Percentiles rank a stretch among this genome's conserved stretches.
phyloP scores from a whole-genome alignment of 2,329 filamentous ascomycete genomes.

The Parastagonospora nodorum region DNA sequence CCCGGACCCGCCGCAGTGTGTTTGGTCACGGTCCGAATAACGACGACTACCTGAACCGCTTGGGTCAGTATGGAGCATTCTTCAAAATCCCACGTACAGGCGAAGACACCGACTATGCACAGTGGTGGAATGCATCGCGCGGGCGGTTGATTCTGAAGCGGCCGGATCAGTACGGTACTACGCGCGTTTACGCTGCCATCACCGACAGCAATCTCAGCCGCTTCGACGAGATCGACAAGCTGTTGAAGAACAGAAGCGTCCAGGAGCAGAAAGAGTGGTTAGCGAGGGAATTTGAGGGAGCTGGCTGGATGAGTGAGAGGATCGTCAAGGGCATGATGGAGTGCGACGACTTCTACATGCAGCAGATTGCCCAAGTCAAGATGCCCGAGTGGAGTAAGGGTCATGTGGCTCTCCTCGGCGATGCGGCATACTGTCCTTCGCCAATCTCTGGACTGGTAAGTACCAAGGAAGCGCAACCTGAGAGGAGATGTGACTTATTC shows the following conservation, averaged over 20 bases:
- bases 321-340: conserved; percentile 48
- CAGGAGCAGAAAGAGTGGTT: conserved; percentile 28
- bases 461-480: background rate
- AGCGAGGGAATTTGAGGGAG: conserved; percentile 38
- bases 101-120: conserved; percentile 26
- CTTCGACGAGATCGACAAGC: conserved; percentile 22
- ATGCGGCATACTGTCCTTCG: conserved; percentile 48
- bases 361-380: conserved; percentile 48
- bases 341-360: conserved; percentile 53
- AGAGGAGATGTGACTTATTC: conserved; percentile 2
- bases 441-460: conserved; percentile 35
- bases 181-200: conserved; percentile 21
- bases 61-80: conserved; percentile 37
- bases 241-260: conserved; percentile 13
- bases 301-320: conserved; percentile 46
- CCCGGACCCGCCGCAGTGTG: conserved; percentile 30
- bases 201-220: conserved; percentile 20
- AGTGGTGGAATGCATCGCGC: conserved; percentile 32
- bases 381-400: conserved; percentile 43
- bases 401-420: conserved; percentile 45
- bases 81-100: conserved; percentile 35
- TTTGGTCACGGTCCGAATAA: conserved; percentile 29
- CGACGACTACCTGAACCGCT: conserved; percentile 21
- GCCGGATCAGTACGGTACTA: conserved; percentile 28
- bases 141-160: conserved; percentile 29